Conservation (phyloP, 1,139 yeast species). For the Sugiyamaella xylanicola region DNA sequence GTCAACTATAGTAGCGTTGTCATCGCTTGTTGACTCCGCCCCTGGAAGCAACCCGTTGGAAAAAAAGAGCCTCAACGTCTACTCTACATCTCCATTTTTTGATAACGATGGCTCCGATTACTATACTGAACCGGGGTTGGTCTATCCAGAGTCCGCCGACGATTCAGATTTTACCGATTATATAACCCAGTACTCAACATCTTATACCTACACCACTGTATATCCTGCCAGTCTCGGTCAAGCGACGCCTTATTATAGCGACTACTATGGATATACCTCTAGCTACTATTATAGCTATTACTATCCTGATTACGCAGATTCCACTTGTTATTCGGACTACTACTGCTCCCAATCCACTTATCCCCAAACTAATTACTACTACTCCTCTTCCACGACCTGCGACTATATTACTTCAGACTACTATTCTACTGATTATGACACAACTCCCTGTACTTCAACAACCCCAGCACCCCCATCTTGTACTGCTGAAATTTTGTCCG, state of each 20-base stretch:
- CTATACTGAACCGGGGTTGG: conserved; percentile 9
- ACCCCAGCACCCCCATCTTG: not conserved
- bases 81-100: not conserved
- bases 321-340: not conserved
- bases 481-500: not conserved
- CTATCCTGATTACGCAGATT: not conserved
- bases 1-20: not conserved
- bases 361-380: not conserved
- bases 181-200: conserved; percentile 6
- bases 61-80: not conserved
- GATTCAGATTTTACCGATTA: not conserved
- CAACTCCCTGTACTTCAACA: not conserved
- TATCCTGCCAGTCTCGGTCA: conserved; percentile 7
- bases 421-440: not conserved
- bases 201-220: conserved; percentile 9
- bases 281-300: not conserved
- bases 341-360: not conserved
- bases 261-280: conserved; percentile 4
- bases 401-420: not conserved
- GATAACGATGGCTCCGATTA: not conserved
- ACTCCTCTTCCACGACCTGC: not conserved
- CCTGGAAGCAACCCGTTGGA: not conserved
- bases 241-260: not conserved
- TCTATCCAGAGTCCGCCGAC: not conserved
- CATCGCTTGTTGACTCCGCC: conserved; percentile 10